These are phyloP conservation scores for Fabrea salina DNA, from an alignment of 169 alveolate genomes.

Conservation along the genomic window DNA sequence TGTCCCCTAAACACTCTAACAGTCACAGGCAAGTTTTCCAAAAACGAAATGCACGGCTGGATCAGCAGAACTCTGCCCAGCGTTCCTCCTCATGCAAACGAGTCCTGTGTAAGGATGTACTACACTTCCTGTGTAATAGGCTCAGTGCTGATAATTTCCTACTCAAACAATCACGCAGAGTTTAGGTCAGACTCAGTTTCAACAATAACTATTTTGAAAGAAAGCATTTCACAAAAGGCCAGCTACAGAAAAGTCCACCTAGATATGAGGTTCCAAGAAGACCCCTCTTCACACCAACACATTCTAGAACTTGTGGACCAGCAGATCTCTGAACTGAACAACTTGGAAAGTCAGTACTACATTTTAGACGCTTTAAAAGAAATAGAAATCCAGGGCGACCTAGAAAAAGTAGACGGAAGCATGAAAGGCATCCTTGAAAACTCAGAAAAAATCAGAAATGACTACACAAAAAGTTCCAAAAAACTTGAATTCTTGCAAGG, in stretches of 20 bases:
- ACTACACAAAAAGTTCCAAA: constrained; percentile 48
- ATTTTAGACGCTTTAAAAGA: constrained; percentile 60
- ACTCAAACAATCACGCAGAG: neutral
- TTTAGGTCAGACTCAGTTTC: constrained; percentile 46
- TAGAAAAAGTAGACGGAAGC: constrained; percentile 38
- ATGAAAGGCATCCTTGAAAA: constrained; percentile 41
- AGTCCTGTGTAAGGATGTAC: constrained; percentile 19
- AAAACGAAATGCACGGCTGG: constrained; percentile 52
- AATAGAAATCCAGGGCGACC: constrained; percentile 42
- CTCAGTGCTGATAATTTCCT: constrained; percentile 28
- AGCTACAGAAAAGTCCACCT: constrained; percentile 33
- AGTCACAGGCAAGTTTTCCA: constrained; percentile 44
- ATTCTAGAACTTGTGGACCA: constrained; percentile 43
- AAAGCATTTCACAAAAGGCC: constrained; percentile 38
- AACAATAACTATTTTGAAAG: constrained; percentile 48
- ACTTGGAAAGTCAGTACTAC: constrained; percentile 40
- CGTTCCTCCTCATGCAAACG: constrained; percentile 44
- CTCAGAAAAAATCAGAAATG: constrained; percentile 39
- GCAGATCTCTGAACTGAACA: constrained; percentile 39
- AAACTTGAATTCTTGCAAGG: constrained; percentile 57
- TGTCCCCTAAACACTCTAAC: constrained; percentile 25
- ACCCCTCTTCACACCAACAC: constrained; percentile 23
- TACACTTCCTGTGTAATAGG: constrained; percentile 45
- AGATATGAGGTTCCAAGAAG: constrained; percentile 36
- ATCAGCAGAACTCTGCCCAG: constrained; percentile 48